These are phyloP conservation scores for Dryadomyces sulphureus DNA, from an alignment of 2,329 filamentous ascomycete genomes.

Conservation along the genomic window DNA sequence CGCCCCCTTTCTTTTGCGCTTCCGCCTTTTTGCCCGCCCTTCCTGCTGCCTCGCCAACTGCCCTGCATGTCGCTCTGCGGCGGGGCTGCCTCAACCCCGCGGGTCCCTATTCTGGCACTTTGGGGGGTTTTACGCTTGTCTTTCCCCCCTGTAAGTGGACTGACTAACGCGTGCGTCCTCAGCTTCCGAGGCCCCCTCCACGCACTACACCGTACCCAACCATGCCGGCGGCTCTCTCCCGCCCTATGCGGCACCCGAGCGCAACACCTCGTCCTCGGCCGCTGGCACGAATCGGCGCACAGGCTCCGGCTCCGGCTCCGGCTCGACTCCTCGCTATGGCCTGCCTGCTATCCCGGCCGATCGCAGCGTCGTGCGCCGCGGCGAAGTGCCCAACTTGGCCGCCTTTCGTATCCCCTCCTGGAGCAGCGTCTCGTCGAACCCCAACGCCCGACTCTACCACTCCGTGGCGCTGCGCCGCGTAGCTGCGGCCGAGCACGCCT, in stretches of 20 bases:
- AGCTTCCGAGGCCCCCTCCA: constrained; percentile 52
- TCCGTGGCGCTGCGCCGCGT: constrained; percentile 49
- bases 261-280: background rate
- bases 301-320: constrained; percentile 32
- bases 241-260: constrained; percentile 33
- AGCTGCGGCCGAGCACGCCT: constrained; percentile 25
- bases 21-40: background rate
- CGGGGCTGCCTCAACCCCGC: background rate
- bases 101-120: background rate
- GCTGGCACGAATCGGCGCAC: background rate
- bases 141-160: background rate
- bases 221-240: constrained; percentile 27
- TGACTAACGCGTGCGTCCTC: background rate
- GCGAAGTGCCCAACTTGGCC: constrained; percentile 27
- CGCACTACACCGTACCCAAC: constrained; percentile 37
- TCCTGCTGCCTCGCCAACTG: no score
- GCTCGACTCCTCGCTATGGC: constrained; percentile 7
- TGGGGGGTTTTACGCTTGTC: no score
- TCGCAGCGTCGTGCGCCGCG: constrained; percentile 9
- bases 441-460: constrained; percentile 45
- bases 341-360: constrained; percentile 7
- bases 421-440: constrained; percentile 38
- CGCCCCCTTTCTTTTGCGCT: background rate
- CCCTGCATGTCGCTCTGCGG: background rate
- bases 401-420: constrained; percentile 44